Base-by-base conservation (phyloP, 169 alveolate genomes). In the Plasmodium coatneyi region DNA sequence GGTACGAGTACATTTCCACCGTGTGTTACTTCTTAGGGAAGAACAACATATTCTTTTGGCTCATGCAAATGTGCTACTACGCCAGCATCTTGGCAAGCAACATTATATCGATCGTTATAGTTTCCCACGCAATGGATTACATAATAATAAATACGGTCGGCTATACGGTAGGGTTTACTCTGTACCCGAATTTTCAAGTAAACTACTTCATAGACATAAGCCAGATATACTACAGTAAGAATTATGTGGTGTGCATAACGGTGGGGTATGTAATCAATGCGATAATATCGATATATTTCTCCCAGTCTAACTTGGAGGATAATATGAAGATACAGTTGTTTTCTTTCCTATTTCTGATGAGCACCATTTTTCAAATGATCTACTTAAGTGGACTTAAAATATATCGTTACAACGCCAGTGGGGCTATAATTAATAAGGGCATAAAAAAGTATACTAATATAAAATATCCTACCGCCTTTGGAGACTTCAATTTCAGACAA, bases 231-330 rank as follows among this genome's bases (percentile, higher is more conserved):
- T 89, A 89, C 79, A 72, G 81, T 9, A 41, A 52, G 49, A 89
- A 66, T 89, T 89, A 89, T 30, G 72, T 89, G 82, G 28, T 96
- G 46, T 93, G 95, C 72, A 80, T 96, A 52, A 95, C 97, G 12
- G 60, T 96, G 52, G 97, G 97, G 12, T 96, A 96, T 82, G 52
- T 96, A 43, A 89, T 96, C 25, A 94, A 96, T 43, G 96, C 96
- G 4, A 76, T 92, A 36, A 34, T 95, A 70, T 95, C 96, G 25
- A 79, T 95, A 66, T 84, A 95, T 52, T 89, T 96, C 34, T 92
- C 96, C 71, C 84, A 89, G 30, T 91, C 96, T 5, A 95, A 95
- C 43, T 93, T 96, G 71, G 96, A 96, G 92, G 97, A 96, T 78
- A 96, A 96, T 28, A 95, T 94, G 94, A 92, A 90, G 52, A 90